Conservation (phyloP, 2,329 filamentous ascomycete genomes). For the Graphilbum fragrans region DNA sequence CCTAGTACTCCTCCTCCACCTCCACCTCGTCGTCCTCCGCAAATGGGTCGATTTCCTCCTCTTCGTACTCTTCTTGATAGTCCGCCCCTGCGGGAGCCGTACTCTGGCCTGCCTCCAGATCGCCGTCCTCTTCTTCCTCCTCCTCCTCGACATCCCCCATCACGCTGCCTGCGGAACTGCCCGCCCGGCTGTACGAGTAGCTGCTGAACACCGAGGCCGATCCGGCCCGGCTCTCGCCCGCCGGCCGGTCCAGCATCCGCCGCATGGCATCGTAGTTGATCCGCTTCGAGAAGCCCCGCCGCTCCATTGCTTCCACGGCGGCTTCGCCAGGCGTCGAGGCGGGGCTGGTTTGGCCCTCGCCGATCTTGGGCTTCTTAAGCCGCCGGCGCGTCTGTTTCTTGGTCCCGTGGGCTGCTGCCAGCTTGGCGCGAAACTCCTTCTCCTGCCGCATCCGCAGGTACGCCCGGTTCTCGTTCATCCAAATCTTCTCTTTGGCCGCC, state of each 20-base stretch:
- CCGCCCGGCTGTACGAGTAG: conserved; percentile 20
- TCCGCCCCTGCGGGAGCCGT: background rate
- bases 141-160: conserved; percentile 9
- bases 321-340: conserved; percentile 59
- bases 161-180: conserved; percentile 15
- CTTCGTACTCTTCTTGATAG: conserved; percentile 6
- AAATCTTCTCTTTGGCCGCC: conserved; percentile 77
- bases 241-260: conserved; percentile 39
- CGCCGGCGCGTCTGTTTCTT: conserved; percentile 24
- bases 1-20: conserved; percentile 4
- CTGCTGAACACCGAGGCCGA: conserved; percentile 35
- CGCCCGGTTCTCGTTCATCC: conserved; percentile 90
- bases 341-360: conserved; percentile 53
- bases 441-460: conserved; percentile 81
- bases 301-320: conserved; percentile 56
- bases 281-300: conserved; percentile 57
- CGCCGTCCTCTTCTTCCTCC: background rate
- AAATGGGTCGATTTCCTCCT: conserved; percentile 9
- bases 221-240: conserved; percentile 25
- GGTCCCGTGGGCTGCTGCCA: conserved; percentile 22
- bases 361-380: conserved; percentile 43
- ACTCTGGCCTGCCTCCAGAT: too few relatives aligned
- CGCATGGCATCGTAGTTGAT: conserved; percentile 60
- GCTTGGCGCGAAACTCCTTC: conserved; percentile 65
- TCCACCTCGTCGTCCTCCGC: conserved; percentile 6